phyloP scores from a whole-genome alignment of 495 filamentous ascomycete genomes.

The Physcia stellaris region DNA sequence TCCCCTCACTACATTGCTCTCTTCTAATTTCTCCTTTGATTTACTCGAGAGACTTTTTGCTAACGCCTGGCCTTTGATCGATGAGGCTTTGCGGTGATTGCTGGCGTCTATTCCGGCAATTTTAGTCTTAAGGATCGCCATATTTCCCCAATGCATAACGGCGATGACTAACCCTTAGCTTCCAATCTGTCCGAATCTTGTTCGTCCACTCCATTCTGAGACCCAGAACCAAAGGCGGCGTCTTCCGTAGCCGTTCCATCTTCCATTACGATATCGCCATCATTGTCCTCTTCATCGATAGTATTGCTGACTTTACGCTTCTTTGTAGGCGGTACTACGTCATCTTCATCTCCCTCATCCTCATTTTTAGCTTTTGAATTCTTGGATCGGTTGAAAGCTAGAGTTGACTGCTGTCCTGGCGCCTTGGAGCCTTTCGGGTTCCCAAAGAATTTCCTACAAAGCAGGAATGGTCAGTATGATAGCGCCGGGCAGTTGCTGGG shows the following conservation, averaged over 20 bases:
- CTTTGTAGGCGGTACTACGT: background rate
- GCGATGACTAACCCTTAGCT: background rate
- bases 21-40: no score
- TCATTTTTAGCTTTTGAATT: background rate
- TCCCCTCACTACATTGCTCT: slow-evolving; percentile 3
- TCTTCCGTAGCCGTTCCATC: no score
- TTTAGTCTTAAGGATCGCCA: background rate
- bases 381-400: slow-evolving; percentile 10
- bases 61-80: no score
- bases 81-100: slow-evolving; percentile 1
- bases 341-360: no score
- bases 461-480: background rate
- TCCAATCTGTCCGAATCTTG: background rate
- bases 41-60: no score
- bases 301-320: background rate
- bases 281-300: background rate
- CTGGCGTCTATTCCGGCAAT: background rate
- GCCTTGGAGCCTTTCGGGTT: slow-evolving; percentile 7
- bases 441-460: slow-evolving; percentile 15
- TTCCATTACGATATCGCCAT: background rate
- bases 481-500: background rate
- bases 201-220: background rate
- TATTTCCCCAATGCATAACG: background rate
- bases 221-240: no score
- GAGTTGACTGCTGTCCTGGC: slow-evolving; percentile 14